A percentile compares a stretch with the other conserved stretches of the same genome.
Conservation (phyloP, 2,329 filamentous ascomycete genomes). For the Cercospora canescens region DNA sequence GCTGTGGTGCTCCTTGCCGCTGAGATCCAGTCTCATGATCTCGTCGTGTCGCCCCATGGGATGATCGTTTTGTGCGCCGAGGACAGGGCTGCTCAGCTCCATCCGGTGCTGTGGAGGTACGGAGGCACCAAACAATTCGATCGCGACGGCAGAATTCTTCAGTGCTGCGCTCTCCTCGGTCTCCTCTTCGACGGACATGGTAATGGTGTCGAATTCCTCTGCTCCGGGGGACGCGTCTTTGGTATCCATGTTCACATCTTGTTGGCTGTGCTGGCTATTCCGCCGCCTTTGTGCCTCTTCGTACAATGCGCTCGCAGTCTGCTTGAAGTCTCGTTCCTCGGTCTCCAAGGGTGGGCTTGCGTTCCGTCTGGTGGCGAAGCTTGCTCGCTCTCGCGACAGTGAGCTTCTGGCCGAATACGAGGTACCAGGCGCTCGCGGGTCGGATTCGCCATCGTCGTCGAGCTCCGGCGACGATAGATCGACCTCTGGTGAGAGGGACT, state of each 20-base stretch:
- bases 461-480: conserved; percentile 87
- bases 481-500: conserved; percentile 87
- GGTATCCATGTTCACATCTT: conserved; percentile 39
- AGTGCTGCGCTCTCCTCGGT: conserved; percentile 51
- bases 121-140: conserved; percentile 50
- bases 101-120: conserved; percentile 45
- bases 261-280: conserved; percentile 39
- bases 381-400: conserved; percentile 41
- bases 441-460: conserved; percentile 63
- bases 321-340: conserved; percentile 95
- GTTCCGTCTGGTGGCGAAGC: conserved; percentile 63
- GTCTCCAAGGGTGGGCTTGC: conserved; percentile 86
- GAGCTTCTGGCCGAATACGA: conserved; percentile 58
- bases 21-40: conserved; percentile 22
- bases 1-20: conserved; percentile 22
- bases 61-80: conserved; percentile 38
- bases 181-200: conserved; percentile 42
- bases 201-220: conserved; percentile 34
- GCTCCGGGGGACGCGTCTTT: conserved; percentile 29
- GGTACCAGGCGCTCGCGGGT: conserved; percentile 63
- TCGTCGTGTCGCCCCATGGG: conserved; percentile 20
- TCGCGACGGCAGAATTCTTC: conserved; percentile 52
- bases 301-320: conserved; percentile 85
- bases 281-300: conserved; percentile 49
- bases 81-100: conserved; percentile 49